phyloP scores from a whole-genome alignment of 495 filamentous ascomycete genomes.

The Xylaria palmicola region DNA sequence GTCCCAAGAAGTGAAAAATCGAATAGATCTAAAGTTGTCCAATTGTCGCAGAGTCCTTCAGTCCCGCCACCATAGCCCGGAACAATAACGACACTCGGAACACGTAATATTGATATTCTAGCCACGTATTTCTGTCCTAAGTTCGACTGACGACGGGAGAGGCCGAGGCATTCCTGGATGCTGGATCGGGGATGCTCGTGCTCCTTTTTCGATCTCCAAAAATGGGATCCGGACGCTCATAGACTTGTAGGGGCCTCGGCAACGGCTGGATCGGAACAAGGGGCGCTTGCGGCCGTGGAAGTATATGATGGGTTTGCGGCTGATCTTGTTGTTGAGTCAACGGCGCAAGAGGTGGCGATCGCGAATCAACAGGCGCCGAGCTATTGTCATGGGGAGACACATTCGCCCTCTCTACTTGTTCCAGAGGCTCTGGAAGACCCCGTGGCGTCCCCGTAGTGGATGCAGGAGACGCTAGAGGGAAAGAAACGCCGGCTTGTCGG shows the following conservation, averaged over 20 bases:
- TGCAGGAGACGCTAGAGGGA: slow-evolving; percentile 25
- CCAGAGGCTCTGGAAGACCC: slow-evolving; percentile 28
- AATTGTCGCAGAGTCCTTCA: slow-evolving; percentile 7
- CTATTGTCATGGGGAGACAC: slow-evolving; percentile 29
- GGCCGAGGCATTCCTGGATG: slow-evolving; percentile 24
- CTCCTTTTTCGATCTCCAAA: slow-evolving; percentile 33
- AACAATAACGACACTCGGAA: not conserved
- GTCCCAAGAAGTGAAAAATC: slow-evolving; percentile 8
- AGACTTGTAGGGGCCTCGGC: slow-evolving; percentile 22
- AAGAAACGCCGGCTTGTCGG: slow-evolving; percentile 22
- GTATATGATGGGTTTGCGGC: slow-evolving; percentile 23
- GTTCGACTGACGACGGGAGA: slow-evolving; percentile 31
- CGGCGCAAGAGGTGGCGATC: slow-evolving; percentile 26
- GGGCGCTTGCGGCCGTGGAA: slow-evolving; percentile 25
- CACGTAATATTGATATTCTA: slow-evolving; percentile 11
- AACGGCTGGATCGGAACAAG: slow-evolving; percentile 27
- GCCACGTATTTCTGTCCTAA: slow-evolving; percentile 6
- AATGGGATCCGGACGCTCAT: slow-evolving; percentile 31
- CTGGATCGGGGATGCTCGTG: slow-evolving; percentile 26
- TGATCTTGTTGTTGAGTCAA: slow-evolving; percentile 26
- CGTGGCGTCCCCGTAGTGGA: slow-evolving; percentile 31
- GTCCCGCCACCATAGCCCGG: slow-evolving; percentile 16
- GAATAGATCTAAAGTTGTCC: slow-evolving; percentile 7
- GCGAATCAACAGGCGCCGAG: slow-evolving; percentile 21
- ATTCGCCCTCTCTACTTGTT: slow-evolving; percentile 31